Evolutionary conservation across 2,329 filamentous ascomycete species (phyloP), one percentile per base, ranked within the genome.

Genomic region (Clonostachys sp.): DNA sequence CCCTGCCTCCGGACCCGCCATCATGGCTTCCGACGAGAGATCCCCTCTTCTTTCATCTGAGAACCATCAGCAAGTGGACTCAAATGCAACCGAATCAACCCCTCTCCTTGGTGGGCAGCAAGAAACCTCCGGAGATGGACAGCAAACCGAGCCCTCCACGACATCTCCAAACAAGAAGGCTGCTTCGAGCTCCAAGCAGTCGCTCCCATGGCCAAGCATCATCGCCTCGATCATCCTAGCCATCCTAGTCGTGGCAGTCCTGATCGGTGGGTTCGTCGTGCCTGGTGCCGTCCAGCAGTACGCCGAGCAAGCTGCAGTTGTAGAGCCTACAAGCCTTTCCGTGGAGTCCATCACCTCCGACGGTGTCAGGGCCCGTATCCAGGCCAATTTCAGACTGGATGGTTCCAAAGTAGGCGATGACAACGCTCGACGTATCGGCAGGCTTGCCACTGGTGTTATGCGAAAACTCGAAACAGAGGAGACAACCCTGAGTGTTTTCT

Each of bases 221-320:
- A 74, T 95, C 36, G 86, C 91, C 33, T 80, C 96, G 51, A 55
- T 77, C 2, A 48, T 86, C 3, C 69, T 97, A 9, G 86, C 78
- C 44, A 55, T 80, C 2, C 58, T 84, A 7, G 74, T 86, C 6
- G 57, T 92, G 18, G 63, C 76, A 30, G 89, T 95, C 55, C 83
- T 96, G 49, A 67, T 87, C 14, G 71, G 92, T 48, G 89, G 84
- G 14, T 96, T 96, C 68, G 79, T 95, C 46, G 81, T 87, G 0
- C 91, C 92, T 3, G 83, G 86, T 14, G 81, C 86, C 8, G 81
- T 95, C 12, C 83, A 95, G 66, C 80, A 89, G 61, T 99, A 99
- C 66, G 89, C 87, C 44, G 86, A 92, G 66, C 77, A 91, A 64
- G 89, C 91, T 4, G 77, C 86, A 20, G 83, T 92, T 16, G 80